Base-by-base conservation (phyloP, 2,329 filamentous ascomycete species). In the Phaeoacremonium minimum region DNA sequence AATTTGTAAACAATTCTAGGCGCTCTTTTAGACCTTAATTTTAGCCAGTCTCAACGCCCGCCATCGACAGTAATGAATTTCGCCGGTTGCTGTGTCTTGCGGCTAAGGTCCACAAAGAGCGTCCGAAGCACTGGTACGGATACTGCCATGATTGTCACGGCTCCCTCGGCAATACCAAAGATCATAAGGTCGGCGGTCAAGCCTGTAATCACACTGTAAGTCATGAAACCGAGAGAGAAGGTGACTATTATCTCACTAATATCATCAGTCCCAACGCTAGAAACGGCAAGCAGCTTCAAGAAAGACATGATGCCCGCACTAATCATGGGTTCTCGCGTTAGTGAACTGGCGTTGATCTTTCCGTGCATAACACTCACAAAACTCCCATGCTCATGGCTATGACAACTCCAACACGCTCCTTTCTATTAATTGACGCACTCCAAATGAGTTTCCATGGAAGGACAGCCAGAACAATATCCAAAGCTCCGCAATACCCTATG, bases 371-470 rank as follows among this genome's bases (percentile, higher is more conserved):
- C n/a, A n/a, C 3, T 30, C 36, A 56, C 48, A 61, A 46, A 5
- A 62, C 18, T 2, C 58, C 58, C 31, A 61, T 51, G 31, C 57
- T 58, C 57, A 61, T 61, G 33, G 56, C 55, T 4, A 53, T 37
- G n/a, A 52, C 52, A 12, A 56, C 57, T 6, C 56, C 56, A n/a
- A 60, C 40, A 36, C 56, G 55, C 28, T 61, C 58, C 15, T 49
- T 45, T 34, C 42, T 49, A 29, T 49, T 55, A 53, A 60, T 60
- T 16, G 55, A 46, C 29, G 56, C 48, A 2, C 50, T 45, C 46
- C 54, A 49, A 11, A 61, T 49, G 5, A 60, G 36, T 15, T 46
- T 47, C 48, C 53, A 57, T 0, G 56, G 56, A 4, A 60, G 39
- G 6, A 58, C 32, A 2, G 57, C 56, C 5, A 61, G 46, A 11